A percentile compares a stretch with the other conserved stretches of the same genome.
Conservation (phyloP, 257 asterid species). For the Paraleonurus japonicus region DNA sequence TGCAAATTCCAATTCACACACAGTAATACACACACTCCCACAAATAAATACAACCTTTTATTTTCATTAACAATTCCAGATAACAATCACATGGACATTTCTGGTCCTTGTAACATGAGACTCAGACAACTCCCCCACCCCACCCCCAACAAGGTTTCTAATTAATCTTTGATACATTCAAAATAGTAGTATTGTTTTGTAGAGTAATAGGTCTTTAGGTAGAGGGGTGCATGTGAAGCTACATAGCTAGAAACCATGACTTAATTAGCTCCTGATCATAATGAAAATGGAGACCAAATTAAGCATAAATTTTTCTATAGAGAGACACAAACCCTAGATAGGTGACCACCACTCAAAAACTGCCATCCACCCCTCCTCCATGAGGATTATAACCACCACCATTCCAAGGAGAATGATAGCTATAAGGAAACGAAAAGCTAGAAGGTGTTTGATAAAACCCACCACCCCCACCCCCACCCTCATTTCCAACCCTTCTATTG, state of each 20-base stretch:
- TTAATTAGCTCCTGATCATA: not conserved
- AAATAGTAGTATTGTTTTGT: not conserved
- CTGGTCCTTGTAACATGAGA: slow-evolving; percentile 1
- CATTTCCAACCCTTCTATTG: slow-evolving; percentile 19
- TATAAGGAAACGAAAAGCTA: slow-evolving; percentile 19
- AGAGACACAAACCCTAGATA: slow-evolving; percentile 38
- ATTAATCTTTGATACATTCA: not conserved
- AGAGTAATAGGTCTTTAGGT: slow-evolving; percentile 19
- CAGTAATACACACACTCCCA: not conserved
- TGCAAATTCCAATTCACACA: not conserved
- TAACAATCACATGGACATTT: slow-evolving; percentile 25
- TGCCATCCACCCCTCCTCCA: slow-evolving; percentile 41
- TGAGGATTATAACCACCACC: slow-evolving; percentile 35
- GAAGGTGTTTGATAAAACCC: slow-evolving; percentile 40
- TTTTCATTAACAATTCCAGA: slow-evolving; percentile 22
- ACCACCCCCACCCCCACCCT: slow-evolving; percentile 17
- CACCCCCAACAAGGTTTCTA: not conserved
- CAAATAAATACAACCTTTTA: slow-evolving; percentile 22
- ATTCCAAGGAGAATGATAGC: slow-evolving; percentile 38
- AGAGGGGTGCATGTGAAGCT: slow-evolving; percentile 25
- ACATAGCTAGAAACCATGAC: slow-evolving; percentile 23
- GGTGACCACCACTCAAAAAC: slow-evolving; percentile 17
- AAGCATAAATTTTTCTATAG: slow-evolving; percentile 1
- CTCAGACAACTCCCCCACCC: not conserved
- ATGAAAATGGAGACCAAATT: not conserved